Percentiles rank a stretch among this genome's conserved stretches.
Evolutionary conservation across 2,329 filamentous ascomycete genomes (phyloP).

Genomic region (Penicillium sp.): DNA sequence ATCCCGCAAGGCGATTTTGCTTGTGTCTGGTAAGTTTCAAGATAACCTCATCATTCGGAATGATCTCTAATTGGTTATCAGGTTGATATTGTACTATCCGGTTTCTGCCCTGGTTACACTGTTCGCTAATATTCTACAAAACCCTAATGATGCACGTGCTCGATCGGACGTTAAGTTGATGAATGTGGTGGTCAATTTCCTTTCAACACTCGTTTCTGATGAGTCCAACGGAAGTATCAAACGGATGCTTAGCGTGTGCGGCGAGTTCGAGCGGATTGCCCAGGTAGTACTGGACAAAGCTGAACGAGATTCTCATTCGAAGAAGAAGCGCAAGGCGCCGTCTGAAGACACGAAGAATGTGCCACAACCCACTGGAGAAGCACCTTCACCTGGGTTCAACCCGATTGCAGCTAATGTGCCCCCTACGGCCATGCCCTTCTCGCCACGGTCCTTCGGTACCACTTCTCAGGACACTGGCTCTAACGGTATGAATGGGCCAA

Average conservation of each 20-base stretch:
- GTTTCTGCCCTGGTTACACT: constrained; percentile 93
- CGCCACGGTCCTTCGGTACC: constrained; percentile 31
- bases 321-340: constrained; percentile 82
- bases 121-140: constrained; percentile 95
- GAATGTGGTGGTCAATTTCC: constrained; percentile 89
- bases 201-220: constrained; percentile 86
- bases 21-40: constrained; percentile 80
- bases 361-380: constrained; percentile 25
- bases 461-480: constrained; percentile 24
- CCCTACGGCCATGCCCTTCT: constrained; percentile 29
- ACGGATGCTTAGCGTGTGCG: constrained; percentile 90
- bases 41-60: background rate
- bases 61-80: constrained; percentile 34
- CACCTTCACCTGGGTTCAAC: constrained; percentile 28
- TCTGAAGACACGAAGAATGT: constrained; percentile 50
- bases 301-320: constrained; percentile 79
- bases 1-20: constrained; percentile 93
- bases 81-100: constrained; percentile 94
- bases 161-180: constrained; percentile 89
- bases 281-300: constrained; percentile 88
- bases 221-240: constrained; percentile 89
- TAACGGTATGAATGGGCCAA: constrained; percentile 24
- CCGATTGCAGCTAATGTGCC: constrained; percentile 30
- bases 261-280: constrained; percentile 96
- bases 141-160: constrained; percentile 85